These are phyloP conservation scores for Athelia psychrophila DNA, from an alignment of 1,284 basidiomycete species.

Conservation along the genomic window DNA sequence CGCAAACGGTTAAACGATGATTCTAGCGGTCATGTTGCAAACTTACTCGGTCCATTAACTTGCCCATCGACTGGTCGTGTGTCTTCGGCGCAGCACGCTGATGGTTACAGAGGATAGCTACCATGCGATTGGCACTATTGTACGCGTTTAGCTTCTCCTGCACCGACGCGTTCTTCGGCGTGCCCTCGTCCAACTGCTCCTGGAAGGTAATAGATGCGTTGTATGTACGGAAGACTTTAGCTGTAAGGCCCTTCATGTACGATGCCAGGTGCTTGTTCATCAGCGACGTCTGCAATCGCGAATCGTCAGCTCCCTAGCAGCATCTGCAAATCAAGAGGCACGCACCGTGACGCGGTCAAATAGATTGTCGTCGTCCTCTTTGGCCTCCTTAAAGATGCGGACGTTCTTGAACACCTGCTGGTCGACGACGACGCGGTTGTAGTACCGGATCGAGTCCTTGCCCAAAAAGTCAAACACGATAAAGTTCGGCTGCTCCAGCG, in stretches of 20 bases:
- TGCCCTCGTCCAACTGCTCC: constrained; percentile 76
- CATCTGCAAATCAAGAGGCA: constrained; percentile 6
- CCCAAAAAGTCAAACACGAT: constrained; percentile 95
- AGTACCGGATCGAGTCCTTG: constrained; percentile 97
- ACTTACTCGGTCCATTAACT: constrained; percentile 84
- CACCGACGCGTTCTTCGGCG: constrained; percentile 68
- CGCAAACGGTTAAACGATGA: constrained; percentile 6
- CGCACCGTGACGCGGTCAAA: constrained; percentile 91
- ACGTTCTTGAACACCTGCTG: constrained; percentile 90
- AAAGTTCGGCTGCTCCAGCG: constrained; percentile 80
- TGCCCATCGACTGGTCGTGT: constrained; percentile 89
- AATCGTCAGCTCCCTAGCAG: constrained; percentile 8
- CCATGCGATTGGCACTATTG: constrained; percentile 93
- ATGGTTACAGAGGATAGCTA: constrained; percentile 98
- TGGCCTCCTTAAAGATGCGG: constrained; percentile 87
- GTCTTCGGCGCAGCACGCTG: constrained; percentile 90
- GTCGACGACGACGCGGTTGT: constrained; percentile 86
- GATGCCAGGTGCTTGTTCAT: constrained; percentile 89
- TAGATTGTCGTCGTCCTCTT: constrained; percentile 84
- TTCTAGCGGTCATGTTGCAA: background rate
- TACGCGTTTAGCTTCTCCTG: constrained; percentile 95
- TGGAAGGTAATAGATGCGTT: constrained; percentile 97
- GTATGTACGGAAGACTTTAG: constrained; percentile 99
- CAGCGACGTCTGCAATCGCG: constrained; percentile 58
- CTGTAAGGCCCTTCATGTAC: constrained; percentile 95